Conservation (phyloP, 2,329 filamentous ascomycete species). For the Ceratocystis eucalypticola region DNA sequence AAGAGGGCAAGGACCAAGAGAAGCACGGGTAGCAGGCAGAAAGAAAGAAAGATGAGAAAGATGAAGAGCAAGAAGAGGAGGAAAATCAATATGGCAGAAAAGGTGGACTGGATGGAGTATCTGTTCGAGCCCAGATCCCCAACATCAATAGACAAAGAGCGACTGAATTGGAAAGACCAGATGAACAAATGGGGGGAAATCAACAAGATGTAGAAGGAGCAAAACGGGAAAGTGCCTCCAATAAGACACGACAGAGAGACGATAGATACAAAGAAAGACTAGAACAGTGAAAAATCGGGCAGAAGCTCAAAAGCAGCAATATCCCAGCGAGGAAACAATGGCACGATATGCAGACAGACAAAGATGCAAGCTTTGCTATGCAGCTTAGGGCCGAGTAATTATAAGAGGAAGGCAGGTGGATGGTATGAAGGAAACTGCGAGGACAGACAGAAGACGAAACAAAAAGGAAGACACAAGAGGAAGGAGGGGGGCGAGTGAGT, state of each 20-base stretch:
- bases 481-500: not conserved
- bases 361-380: not conserved
- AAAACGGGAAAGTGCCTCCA: slow-evolving; percentile 6
- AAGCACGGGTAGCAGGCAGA: not conserved
- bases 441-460: not conserved
- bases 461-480: not conserved
- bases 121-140: not conserved
- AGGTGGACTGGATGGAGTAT: not conserved
- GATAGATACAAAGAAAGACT: not conserved
- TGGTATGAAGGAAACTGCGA: not conserved
- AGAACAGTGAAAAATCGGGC: not conserved
- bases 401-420: not conserved
- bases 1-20: not conserved
- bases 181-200: not conserved
- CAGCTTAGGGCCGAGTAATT: not conserved
- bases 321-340: not conserved
- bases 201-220: not conserved
- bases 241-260: not conserved
- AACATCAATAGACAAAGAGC: not conserved
- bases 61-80: not conserved
- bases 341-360: not conserved
- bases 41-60: not conserved
- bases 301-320: not conserved
- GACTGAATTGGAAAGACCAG: not conserved
- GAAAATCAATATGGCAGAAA: not conserved